Base-by-base conservation (phyloP, 2,329 filamentous ascomycete genomes). In the Fusarium torreyae region DNA sequence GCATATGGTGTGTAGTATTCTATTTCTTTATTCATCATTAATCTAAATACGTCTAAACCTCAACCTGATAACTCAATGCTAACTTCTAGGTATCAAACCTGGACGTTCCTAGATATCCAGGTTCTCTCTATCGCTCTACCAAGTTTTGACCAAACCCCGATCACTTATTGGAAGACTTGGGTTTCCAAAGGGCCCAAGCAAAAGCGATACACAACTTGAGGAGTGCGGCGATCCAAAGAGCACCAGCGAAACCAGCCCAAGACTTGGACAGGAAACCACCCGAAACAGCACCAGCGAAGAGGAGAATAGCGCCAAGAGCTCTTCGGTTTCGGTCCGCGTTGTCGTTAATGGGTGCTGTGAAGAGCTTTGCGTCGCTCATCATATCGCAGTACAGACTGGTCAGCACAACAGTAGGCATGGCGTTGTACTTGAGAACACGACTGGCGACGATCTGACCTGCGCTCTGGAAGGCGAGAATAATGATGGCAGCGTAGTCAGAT, bases 261-360 rank as follows among this genome's bases (percentile, higher is more conserved):
- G 71, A 74, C 64, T 75, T 73, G 55, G 68, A 72, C 44, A 75
- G n/a, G 42, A 75, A 75, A 5, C 73, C 73, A 48, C 73, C 73
- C 1, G 63, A 38, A 15, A 75, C 59, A 10, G 73, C 70, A 4
- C 73, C 73, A 1, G 65, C 63, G 13, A 75, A 74, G 7, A 75
- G 34, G 14, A 75, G 31, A 1, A 73, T 22, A 1, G 73, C 73
- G 20, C 73, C 73, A 1, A 51, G 38, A 1, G 71, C 63, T 4
- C 73, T 54, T 28, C 73, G 56, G 43, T 68, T 74, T 15, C 73
- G 58, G 42, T 75, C 73, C 10, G 73, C 70, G 7, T 75, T 75
- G 3, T 74, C 73, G 7, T 61, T 68, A 6, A 74, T 45, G 0
- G 73, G 70, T 0, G 73, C 49, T 2, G 73, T 75, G n/a, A 75